phyloP scores from a whole-genome alignment of 2,329 filamentous ascomycete species.

The Neospermospora avenae region DNA sequence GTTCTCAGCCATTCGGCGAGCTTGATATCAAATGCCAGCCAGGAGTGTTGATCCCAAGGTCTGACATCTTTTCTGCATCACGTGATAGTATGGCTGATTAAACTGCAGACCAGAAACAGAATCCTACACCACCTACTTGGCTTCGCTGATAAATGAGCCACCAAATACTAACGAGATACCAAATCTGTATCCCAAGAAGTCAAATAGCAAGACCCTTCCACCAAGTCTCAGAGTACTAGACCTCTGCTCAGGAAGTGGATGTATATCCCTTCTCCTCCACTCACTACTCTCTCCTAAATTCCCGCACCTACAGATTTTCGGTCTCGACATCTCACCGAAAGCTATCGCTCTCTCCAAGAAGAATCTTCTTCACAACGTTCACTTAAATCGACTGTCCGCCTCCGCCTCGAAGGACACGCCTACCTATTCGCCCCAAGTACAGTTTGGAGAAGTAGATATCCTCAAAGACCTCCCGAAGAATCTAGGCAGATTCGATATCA shows the following conservation, averaged over 20 bases:
- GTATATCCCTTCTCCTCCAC: slow-evolving; percentile 77
- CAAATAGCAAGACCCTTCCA: not conserved
- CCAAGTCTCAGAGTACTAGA: slow-evolving; percentile 65
- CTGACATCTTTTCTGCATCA: slow-evolving; percentile 19
- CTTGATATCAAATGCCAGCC: slow-evolving; percentile 73
- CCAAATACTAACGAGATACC: not conserved
- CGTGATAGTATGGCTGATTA: slow-evolving; percentile 11
- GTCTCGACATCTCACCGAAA: slow-evolving; percentile 67
- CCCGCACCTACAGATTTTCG: slow-evolving; percentile 53
- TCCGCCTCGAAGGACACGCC: not conserved
- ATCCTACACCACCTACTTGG: slow-evolving; percentile 59
- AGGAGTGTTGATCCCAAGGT: slow-evolving; percentile 84
- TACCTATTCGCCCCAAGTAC: not conserved
- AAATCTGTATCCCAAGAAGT: not conserved
- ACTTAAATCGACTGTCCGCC: slow-evolving; percentile 25
- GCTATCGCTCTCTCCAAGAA: slow-evolving; percentile 63
- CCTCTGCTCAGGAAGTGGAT: slow-evolving; percentile 87
- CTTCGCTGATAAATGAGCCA: slow-evolving; percentile 20
- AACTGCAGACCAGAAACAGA: slow-evolving; percentile 63
- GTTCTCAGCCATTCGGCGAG: slow-evolving; percentile 81
- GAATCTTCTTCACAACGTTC: slow-evolving; percentile 58
- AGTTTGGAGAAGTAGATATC: slow-evolving; percentile 38
- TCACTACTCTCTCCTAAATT: not conserved
- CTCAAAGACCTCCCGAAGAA: not conserved
- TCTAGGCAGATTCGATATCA: slow-evolving; percentile 41